Evolutionary conservation across 306 rosid species (phyloP).

Genomic region (Canavalia ensiformis): DNA sequence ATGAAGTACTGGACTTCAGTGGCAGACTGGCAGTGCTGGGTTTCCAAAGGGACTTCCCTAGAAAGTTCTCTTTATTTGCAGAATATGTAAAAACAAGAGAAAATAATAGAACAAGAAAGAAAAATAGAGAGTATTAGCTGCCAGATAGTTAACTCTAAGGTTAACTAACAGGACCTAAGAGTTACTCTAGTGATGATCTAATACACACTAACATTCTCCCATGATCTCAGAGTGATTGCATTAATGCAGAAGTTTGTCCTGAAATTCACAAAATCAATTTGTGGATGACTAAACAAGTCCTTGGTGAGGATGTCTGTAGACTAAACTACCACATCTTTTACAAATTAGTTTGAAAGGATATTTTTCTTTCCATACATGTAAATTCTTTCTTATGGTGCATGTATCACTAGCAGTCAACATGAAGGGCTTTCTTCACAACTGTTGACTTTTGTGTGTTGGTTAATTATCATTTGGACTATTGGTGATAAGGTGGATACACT

Average conservation of each 20-base stretch:
- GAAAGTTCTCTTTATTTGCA: background rate
- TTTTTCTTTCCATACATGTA: background rate
- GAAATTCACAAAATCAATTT: background rate
- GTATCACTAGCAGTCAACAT: background rate
- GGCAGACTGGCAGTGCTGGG: background rate
- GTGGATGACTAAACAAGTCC: background rate
- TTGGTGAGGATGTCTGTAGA: background rate
- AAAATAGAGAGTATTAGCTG: background rate
- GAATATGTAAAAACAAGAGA: background rate
- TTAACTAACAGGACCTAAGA: background rate
- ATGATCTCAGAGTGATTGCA: background rate
- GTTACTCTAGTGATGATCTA: background rate
- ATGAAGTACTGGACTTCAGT: conserved; percentile 1
- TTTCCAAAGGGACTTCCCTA: background rate
- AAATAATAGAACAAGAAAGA: background rate
- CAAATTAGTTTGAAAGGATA: background rate
- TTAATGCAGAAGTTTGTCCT: background rate
- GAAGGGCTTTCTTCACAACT: background rate
- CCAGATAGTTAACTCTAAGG: background rate
- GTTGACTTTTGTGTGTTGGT: conserved; percentile 23
- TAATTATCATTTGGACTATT: background rate
- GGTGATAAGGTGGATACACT: conserved; percentile 12
- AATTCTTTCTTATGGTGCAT: background rate
- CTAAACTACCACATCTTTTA: background rate
- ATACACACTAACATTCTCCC: background rate